Conservation (phyloP, 148 eudicot species). For the Pharnaceum exiguum region DNA sequence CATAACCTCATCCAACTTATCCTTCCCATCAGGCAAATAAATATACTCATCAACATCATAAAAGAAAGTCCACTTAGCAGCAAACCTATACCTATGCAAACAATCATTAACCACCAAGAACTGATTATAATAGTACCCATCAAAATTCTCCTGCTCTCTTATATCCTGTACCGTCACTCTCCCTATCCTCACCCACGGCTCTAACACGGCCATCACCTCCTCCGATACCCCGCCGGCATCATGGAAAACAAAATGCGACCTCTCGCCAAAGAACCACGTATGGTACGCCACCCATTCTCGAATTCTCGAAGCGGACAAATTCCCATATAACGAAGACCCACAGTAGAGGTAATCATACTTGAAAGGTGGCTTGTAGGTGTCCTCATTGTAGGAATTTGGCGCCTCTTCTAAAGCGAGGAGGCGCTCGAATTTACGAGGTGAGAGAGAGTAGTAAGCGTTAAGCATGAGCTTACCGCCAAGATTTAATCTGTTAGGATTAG, state of each 20-base stretch:
- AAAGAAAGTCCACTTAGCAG: constrained; percentile 53
- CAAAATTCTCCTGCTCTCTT: constrained; percentile 41
- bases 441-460: constrained; percentile 44
- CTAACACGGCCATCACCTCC: constrained; percentile 41
- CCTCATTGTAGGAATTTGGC: constrained; percentile 22
- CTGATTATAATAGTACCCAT: constrained; percentile 63
- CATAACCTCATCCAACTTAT: constrained; percentile 27
- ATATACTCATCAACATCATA: constrained; percentile 63
- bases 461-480: constrained; percentile 41
- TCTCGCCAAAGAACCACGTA: constrained; percentile 38
- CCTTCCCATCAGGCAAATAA: constrained; percentile 29
- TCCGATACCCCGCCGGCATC: constrained; percentile 53
- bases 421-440: constrained; percentile 28
- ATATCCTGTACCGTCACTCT: constrained; percentile 51
- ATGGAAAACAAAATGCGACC: constrained; percentile 55
- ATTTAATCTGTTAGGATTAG: constrained; percentile 23
- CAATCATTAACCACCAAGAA: constrained; percentile 62
- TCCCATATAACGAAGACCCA: constrained; percentile 55
- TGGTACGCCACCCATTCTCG: constrained; percentile 70
- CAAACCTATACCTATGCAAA: constrained; percentile 37
- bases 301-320: constrained; percentile 33
- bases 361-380: constrained; percentile 15
- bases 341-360: constrained; percentile 50
- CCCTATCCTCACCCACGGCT: constrained; percentile 52
- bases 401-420: constrained; percentile 44